These are phyloP conservation scores for Cryptococcus sp. DNA, from an alignment of 1,284 basidiomycete species.

Conservation along the genomic window DNA sequence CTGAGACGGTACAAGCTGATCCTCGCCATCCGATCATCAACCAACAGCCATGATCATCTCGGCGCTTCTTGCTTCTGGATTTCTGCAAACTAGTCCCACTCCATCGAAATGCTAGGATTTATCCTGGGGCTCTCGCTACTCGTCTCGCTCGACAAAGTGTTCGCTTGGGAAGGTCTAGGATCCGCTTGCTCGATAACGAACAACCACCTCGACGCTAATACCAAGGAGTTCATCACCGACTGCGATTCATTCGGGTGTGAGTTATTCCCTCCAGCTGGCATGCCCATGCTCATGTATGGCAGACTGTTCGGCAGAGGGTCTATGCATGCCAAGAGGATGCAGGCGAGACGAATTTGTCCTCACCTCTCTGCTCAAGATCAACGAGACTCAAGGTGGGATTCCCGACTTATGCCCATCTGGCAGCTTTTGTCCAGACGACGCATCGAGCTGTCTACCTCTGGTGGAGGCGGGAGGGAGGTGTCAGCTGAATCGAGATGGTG, in stretches of 20 bases:
- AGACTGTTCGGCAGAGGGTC: slow-evolving; percentile 20
- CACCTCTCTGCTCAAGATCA: slow-evolving; percentile 11
- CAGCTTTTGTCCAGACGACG: slow-evolving; percentile 23
- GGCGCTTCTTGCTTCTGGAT: no score
- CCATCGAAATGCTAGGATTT: no score
- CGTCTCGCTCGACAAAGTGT: background rate
- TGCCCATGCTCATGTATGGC: background rate
- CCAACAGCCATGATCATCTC: no score
- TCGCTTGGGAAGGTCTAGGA: slow-evolving; percentile 6
- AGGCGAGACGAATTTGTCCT: slow-evolving; percentile 23
- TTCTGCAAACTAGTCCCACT: no score
- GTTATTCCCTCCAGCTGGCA: slow-evolving; percentile 6
- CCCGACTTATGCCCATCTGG: slow-evolving; percentile 13
- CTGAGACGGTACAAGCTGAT: no score
- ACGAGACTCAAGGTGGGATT: background rate
- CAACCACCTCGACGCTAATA: slow-evolving; percentile 20
- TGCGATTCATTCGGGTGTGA: slow-evolving; percentile 28
- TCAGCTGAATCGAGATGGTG: slow-evolving; percentile 27
- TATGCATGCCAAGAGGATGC: slow-evolving; percentile 20
- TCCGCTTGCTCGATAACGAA: slow-evolving; percentile 15
- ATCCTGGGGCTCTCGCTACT: no score
- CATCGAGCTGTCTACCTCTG: slow-evolving; percentile 17
- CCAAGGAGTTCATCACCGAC: slow-evolving; percentile 24
- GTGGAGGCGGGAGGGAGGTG: slow-evolving; percentile 17
- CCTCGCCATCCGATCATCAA: no score